A percentile compares a stretch with the other conserved stretches of the same genome.
Conservation (phyloP, 192 early-diverging fungal genomes). For the Umbelopsis sp. region DNA sequence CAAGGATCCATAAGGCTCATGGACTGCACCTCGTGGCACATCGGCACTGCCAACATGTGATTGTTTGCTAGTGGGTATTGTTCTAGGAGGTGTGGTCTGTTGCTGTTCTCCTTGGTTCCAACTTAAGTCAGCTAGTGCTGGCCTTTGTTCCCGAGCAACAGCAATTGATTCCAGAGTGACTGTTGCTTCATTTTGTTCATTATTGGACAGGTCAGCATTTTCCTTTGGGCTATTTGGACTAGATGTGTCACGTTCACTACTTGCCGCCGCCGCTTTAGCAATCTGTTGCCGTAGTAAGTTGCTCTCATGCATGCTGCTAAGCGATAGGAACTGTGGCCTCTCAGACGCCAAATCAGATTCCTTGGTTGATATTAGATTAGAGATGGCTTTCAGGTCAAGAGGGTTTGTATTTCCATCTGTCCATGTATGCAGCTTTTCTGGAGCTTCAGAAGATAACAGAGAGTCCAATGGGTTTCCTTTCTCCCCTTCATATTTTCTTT, state of each 20-base stretch:
- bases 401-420: not conserved
- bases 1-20: not conserved
- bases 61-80: not conserved
- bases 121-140: conserved; percentile 15
- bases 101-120: not conserved
- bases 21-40: not conserved
- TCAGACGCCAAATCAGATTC: not conserved
- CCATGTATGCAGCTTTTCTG: not conserved
- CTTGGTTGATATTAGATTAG: not conserved
- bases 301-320: conserved; percentile 3
- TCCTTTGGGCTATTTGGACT: not conserved
- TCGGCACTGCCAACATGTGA: not conserved
- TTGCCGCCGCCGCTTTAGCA: not conserved
- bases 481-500: conserved; percentile 6
- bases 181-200: conserved; percentile 27
- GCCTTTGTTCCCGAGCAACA: not conserved
- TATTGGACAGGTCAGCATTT: not conserved
- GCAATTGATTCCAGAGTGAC: conserved; percentile 17
- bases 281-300: conserved; percentile 6
- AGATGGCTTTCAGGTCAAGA: not conserved
- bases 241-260: not conserved
- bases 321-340: not conserved
- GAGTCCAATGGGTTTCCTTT: not conserved
- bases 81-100: not conserved
- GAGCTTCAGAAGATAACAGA: not conserved